phyloP scores from a whole-genome alignment of 768 basidiomycete species.

The Collybia sordida region DNA sequence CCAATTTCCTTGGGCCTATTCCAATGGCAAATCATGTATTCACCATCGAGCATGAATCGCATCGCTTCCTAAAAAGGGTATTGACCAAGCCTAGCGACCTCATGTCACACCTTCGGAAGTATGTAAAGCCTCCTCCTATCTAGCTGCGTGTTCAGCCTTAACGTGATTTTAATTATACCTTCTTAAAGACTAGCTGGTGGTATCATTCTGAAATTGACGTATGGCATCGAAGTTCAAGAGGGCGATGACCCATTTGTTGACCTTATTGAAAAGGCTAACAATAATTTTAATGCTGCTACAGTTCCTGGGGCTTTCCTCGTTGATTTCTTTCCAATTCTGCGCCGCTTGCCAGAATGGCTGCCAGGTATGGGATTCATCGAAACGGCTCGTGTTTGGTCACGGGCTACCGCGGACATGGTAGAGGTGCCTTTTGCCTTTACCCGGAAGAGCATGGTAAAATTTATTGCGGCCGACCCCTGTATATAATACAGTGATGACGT shows the following conservation, averaged over 20 bases:
- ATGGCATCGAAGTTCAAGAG: conserved; percentile 28
- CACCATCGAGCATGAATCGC: conserved; percentile 32
- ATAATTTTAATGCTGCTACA: conserved; percentile 18
- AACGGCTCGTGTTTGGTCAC: conserved; percentile 34
- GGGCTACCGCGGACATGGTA: conserved; percentile 29
- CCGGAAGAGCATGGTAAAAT: conserved; percentile 27
- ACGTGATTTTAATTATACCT: not conserved
- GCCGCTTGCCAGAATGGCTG: conserved; percentile 44
- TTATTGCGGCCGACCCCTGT: too few species aligned
- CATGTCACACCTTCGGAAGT: conserved; percentile 42
- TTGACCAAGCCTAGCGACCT: conserved; percentile 29
- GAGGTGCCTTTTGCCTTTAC: conserved; percentile 34
- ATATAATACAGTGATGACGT: not conserved
- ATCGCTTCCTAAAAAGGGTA: conserved; percentile 35
- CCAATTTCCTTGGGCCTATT: conserved; percentile 37
- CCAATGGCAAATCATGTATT: conserved; percentile 29
- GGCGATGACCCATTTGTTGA: conserved; percentile 29
- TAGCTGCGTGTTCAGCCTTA: not conserved
- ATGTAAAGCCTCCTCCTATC: conserved; percentile 10
- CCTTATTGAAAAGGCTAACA: conserved; percentile 21
- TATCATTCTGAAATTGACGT: conserved; percentile 26
- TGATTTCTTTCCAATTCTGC: conserved; percentile 27
- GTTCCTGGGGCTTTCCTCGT: conserved; percentile 30
- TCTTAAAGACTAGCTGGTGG: conserved; percentile 21
- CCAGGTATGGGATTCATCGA: conserved; percentile 48